Evolutionary conservation across 225 moss, liverwort and hornwort species (phyloP).

Genomic region (Polytrichum formosum): DNA sequence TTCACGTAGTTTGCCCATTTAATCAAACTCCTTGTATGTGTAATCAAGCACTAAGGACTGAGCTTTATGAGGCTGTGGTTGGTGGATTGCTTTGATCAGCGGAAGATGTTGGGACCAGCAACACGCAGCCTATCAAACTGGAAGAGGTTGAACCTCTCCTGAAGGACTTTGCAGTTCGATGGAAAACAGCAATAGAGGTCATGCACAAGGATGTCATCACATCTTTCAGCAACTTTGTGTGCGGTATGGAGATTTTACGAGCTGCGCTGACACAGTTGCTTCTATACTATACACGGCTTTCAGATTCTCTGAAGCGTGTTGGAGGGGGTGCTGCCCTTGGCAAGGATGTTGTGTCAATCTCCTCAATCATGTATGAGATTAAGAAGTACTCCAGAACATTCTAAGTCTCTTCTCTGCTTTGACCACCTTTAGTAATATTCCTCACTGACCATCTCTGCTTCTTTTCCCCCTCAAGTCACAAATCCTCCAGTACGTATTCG

Average conservation of each 20-base stretch:
- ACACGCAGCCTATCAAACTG: constrained; percentile 71
- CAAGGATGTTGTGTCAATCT: constrained; percentile 96
- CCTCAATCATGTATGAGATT: constrained; percentile 98
- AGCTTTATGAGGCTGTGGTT: neutral
- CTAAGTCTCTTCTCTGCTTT: constrained; percentile 24
- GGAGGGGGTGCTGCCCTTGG: constrained; percentile 88
- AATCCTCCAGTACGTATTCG: neutral
- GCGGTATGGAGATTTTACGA: constrained; percentile 98
- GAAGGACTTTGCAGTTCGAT: constrained; percentile 89
- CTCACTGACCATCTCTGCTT: neutral
- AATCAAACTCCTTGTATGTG: too few relatives aligned
- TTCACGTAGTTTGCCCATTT: too few relatives aligned
- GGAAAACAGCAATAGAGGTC: constrained; percentile 96
- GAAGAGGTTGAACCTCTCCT: constrained; percentile 93
- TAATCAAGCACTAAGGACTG: too few relatives aligned
- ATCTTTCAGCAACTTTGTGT: constrained; percentile 98
- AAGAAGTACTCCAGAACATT: constrained; percentile 99
- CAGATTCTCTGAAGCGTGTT: constrained; percentile 91
- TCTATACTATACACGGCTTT: constrained; percentile 93
- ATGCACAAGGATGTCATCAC: constrained; percentile 99
- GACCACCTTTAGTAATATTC: neutral
- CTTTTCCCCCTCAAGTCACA: too few relatives aligned
- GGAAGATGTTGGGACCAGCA: constrained; percentile 79
- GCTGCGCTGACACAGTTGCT: constrained; percentile 92
- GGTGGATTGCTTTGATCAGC: constrained; percentile 27